Evolutionary conservation across 179 eudicot species (phyloP).

Genomic region (Nepenthes alata): DNA sequence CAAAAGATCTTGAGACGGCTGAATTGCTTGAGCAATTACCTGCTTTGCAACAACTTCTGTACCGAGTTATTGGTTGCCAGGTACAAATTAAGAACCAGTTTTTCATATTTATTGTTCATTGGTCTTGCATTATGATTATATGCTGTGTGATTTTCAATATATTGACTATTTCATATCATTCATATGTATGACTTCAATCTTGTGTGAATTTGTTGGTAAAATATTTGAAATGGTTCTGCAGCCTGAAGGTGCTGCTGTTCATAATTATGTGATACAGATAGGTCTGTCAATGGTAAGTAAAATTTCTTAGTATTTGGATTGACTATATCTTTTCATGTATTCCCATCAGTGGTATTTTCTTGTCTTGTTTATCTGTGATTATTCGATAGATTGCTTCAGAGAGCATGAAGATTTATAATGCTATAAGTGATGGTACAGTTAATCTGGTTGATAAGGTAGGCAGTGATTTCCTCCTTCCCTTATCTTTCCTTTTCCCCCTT

Average conservation of each 20-base stretch:
- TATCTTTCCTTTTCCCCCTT: not conserved
- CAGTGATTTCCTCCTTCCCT: not conserved
- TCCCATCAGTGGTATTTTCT: not conserved
- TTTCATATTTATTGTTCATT: conserved; percentile 1
- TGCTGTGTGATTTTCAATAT: not conserved
- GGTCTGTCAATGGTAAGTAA: conserved; percentile 81
- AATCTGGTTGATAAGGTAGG: conserved; percentile 92
- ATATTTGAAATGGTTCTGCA: conserved; percentile 30
- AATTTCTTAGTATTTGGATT: not conserved
- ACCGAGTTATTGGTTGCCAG: conserved; percentile 83
- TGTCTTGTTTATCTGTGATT: not conserved
- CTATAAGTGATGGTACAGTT: conserved; percentile 72
- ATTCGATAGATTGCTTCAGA: conserved; percentile 73
- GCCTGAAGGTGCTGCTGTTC: conserved; percentile 95
- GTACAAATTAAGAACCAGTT: conserved; percentile 17
- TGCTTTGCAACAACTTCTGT: conserved; percentile 81
- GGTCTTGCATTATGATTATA: not conserved
- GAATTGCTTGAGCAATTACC: conserved; percentile 89
- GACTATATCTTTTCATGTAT: not conserved
- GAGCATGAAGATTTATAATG: conserved; percentile 77
- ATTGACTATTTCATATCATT: not conserved
- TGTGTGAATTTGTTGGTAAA: not conserved
- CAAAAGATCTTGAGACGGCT: conserved; percentile 69
- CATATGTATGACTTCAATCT: not conserved
- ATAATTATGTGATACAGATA: conserved; percentile 70